Base-by-base conservation (phyloP, 257 asterid genomes). In the Sherardia arvensis region DNA sequence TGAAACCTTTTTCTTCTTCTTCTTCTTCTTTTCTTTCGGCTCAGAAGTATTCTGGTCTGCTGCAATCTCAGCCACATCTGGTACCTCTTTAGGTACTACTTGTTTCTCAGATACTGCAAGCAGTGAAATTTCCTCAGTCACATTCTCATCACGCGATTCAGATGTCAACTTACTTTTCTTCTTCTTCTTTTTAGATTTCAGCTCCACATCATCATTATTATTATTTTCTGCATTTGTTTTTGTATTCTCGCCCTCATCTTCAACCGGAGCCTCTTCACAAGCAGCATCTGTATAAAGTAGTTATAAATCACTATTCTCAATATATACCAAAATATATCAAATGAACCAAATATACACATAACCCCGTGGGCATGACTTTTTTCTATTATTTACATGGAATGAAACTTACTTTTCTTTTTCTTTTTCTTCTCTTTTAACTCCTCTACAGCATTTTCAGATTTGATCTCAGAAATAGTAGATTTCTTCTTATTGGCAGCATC, bases 401-500 rank as follows among this genome's bases (percentile, higher is more conserved):
- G 72, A 58, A 40, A 55, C 71, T 74, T 77, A 29, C 57, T 74
- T 70, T 77, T 74, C 74, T 77, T 79, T 66, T 83, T 79, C 69
- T 74, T 69, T 71, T 80, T 43, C 56, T 62, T 26, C 54, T 71
- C 84, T 67, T 75, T 77, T 49, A 65, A 65, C 61, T 77, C 72
- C 77, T 64, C 77, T 56, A 38, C 61, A 7, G 78, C 69, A 51
- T 72, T 67, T 33, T 73, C 76, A 30, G n/a, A 74, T 57, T 66
- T 67, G 8, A 69, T 10, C 51, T 76, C 81, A 56, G 36, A 28
- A 69, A 68, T 69, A 47, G 64, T 20, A 12, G 61, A 71, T 71
- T 77, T 81, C 66, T 80, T 87, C 76, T 78, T 79, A 65, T 68
- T 54, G 62, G 27, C 20, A 30, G 53, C 62, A 54, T 75, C 87